These are phyloP conservation scores for Ascochyta lentis DNA, from an alignment of 2,329 filamentous ascomycete genomes.

Conservation along the genomic window DNA sequence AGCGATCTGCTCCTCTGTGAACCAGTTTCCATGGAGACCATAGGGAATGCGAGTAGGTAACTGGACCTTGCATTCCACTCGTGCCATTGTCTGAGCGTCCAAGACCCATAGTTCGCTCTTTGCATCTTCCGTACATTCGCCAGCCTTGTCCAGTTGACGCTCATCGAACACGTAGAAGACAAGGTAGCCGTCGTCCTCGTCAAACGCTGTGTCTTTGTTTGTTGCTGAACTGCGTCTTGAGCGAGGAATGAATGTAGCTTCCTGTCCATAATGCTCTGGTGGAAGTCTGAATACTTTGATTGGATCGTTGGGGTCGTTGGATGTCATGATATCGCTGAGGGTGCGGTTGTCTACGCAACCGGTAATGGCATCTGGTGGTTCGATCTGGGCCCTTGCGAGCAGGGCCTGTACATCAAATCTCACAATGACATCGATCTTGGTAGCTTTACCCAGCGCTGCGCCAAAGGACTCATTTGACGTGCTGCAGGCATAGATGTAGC, in stretches of 20 bases:
- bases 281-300: slow-evolving; percentile 70
- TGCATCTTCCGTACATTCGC: slow-evolving; percentile 51
- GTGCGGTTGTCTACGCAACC: slow-evolving; percentile 68
- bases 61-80: slow-evolving; percentile 64
- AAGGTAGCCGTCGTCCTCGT: slow-evolving; percentile 72
- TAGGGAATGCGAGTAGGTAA: slow-evolving; percentile 74
- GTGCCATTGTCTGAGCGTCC: slow-evolving; percentile 67
- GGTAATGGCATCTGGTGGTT: slow-evolving; percentile 58
- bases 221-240: slow-evolving; percentile 13
- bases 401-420: slow-evolving; percentile 65
- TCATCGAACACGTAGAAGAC: slow-evolving; percentile 76
- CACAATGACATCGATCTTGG: slow-evolving; percentile 70
- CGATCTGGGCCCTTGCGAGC: slow-evolving; percentile 59
- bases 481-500: slow-evolving; percentile 72
- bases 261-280: slow-evolving; percentile 67
- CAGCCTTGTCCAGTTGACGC: slow-evolving; percentile 62
- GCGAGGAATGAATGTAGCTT: slow-evolving; percentile 68
- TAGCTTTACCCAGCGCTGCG: slow-evolving; percentile 66
- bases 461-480: slow-evolving; percentile 64
- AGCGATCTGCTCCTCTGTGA: slow-evolving; percentile 43
- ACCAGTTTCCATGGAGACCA: slow-evolving; percentile 61
- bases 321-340: slow-evolving; percentile 60
- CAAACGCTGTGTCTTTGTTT: slow-evolving; percentile 5
- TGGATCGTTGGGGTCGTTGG: slow-evolving; percentile 55
- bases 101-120: slow-evolving; percentile 72